Percentiles rank a stretch among this genome's conserved stretches.
phyloP scores from a whole-genome alignment of 192 early-diverging fungal genomes.

The Coemansia biformis region DNA sequence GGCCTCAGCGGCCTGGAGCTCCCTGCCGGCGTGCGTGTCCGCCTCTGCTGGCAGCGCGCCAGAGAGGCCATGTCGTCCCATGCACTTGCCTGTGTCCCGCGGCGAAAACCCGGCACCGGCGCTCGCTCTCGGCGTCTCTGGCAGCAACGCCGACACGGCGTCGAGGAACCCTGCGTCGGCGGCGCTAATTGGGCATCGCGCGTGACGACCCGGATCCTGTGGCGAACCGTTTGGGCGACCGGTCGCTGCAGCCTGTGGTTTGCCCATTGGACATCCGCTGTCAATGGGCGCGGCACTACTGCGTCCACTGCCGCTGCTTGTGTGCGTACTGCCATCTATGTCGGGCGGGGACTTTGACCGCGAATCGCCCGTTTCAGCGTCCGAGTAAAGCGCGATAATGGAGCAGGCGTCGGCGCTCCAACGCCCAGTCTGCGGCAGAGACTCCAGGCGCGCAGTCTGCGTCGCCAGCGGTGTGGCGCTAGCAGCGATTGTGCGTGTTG shows the following conservation, averaged over 20 bases:
- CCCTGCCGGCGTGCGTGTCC: neutral
- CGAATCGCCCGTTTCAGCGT: neutral
- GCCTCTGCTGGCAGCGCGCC: neutral
- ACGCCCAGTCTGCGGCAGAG: neutral
- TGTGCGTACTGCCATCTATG: neutral
- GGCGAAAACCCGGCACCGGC: neutral
- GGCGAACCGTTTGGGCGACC: too few relatives aligned
- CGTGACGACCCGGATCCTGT: too few relatives aligned
- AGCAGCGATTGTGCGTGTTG: neutral
- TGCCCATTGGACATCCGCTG: neutral
- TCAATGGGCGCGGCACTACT: slow-evolving; percentile 13
- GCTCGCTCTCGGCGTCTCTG: slow-evolving; percentile 21
- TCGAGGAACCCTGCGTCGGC: slow-evolving; percentile 11
- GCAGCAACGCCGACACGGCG: slow-evolving; percentile 20
- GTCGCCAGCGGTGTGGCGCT: neutral
- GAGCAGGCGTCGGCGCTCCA: slow-evolving; percentile 10
- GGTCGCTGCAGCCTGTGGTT: too few relatives aligned
- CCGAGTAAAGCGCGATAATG: slow-evolving; percentile 32
- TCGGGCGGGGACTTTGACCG: neutral
- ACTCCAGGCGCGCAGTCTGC: neutral
- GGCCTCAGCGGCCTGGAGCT: neutral
- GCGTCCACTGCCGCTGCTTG: slow-evolving; percentile 8
- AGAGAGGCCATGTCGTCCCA: neutral
- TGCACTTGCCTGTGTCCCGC: neutral
- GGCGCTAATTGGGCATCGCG: neutral